Percentiles rank a stretch among this genome's conserved stretches.
phyloP scores from a whole-genome alignment of 495 filamentous ascomycete genomes.

The Neurospora sp. region DNA sequence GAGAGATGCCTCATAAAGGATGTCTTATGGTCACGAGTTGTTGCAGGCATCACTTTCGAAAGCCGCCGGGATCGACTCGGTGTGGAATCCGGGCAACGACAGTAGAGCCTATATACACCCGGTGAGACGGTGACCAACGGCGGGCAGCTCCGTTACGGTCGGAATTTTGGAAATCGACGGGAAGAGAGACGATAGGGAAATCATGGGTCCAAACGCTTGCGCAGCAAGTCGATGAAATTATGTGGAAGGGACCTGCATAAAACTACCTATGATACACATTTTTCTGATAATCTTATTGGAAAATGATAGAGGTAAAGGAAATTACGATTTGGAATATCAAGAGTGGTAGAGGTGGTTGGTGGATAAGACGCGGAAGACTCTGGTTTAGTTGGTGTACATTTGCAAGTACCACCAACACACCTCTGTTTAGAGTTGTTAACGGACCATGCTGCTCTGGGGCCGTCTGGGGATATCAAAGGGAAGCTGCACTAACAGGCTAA shows the following conservation, averaged over 20 bases:
- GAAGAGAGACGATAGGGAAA: not conserved
- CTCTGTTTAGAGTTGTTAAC: not conserved
- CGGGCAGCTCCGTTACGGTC: not conserved
- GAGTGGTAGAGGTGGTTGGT: not conserved
- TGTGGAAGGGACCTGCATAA: not conserved
- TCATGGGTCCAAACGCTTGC: not conserved
- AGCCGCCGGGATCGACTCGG: not conserved
- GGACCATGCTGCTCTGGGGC: not conserved
- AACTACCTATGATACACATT: not conserved
- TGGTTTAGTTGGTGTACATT: not conserved
- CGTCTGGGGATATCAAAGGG: not conserved
- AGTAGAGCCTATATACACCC: not conserved
- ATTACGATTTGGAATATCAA: not conserved
- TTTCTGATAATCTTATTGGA: not conserved
- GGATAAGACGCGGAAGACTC: not conserved
- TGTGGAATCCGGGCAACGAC: not conserved
- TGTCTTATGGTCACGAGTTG: not conserved
- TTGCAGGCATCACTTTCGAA: conserved; percentile 5
- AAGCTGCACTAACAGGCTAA: not conserved
- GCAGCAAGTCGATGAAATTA: not conserved
- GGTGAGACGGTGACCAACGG: not conserved
- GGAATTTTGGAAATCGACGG: not conserved
- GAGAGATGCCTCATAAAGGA: not conserved
- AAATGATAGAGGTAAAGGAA: not conserved
- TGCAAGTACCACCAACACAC: not conserved